Base-by-base conservation (phyloP, 345 rosid genomes). In the Lumnitzera racemosa region DNA sequence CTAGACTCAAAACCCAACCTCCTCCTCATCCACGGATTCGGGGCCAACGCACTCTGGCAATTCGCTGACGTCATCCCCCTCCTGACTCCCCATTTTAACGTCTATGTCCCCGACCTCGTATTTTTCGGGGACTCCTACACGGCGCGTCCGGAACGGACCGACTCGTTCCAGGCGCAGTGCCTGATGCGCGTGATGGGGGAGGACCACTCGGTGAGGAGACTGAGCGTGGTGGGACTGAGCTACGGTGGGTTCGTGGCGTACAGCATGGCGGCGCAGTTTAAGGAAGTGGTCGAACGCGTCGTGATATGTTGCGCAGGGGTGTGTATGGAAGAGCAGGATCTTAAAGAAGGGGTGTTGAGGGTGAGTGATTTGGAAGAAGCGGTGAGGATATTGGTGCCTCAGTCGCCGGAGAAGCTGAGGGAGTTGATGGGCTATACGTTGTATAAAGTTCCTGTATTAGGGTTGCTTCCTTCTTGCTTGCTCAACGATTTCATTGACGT, bases 231-330 rank as follows among this genome's bases (percentile, higher is more conserved):
- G 29, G 95, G 98, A 25, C 72, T 91, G 41, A 88, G 96, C 61
- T 91, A 91, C 68, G 96, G 98, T 0, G 98, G 96, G 16, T 86
- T 91, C 49, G 84, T 86, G 0, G 95, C 81, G 58, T 88, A 91
- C 70, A 76, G 86, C 46, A 80, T 88, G 76, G 96, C 96, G 48
- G 69, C 85, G 46, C 74, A 75, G 83, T 81, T 66, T 58, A 66
- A 59, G 57, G 95, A 78, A 58, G 87, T 66, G 43, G 81, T 88
- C 63, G 96, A 83, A 64, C 57, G 70, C 63, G 90, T 81, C 70
- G 81, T 84, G 80, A 69, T 91, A 2, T 84, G 96, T 53, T 67
- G 86, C 70, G 74, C 98, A 2, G 92, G 84, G 25, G 81, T 88
- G 51, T 86, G 91, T 63, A 72, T 91, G 79, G 96, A 91, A 70